Percentiles rank a stretch among this genome's conserved stretches.
phyloP scores from a whole-genome alignment of 23 red algal species.

The Gracilaria domingensis region DNA sequence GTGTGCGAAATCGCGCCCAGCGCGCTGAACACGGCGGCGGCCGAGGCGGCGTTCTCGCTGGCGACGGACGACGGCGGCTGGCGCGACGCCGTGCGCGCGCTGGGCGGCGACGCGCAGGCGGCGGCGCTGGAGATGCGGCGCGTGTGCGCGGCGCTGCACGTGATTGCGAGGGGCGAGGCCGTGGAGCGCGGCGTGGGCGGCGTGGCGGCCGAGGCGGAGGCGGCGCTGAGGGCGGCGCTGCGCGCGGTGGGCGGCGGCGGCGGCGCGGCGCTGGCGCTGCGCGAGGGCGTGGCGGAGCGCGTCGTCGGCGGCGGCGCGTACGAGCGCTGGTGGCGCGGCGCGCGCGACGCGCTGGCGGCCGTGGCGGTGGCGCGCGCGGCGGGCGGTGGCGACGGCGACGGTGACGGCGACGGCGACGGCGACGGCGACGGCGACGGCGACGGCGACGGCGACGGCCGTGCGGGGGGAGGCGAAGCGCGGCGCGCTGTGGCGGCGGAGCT shows the following conservation, averaged over 20 bases:
- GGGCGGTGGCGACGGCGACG: not conserved
- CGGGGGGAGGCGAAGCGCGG: not conserved
- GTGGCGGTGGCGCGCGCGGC: not conserved
- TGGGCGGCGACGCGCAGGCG: conserved; percentile 3
- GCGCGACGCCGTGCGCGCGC: not conserved
- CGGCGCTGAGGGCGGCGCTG: not conserved
- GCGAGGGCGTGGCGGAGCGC: conserved; percentile 26
- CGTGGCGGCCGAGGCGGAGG: not conserved
- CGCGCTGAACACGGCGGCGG: not conserved
- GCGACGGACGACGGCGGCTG: conserved; percentile 6
- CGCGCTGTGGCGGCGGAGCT: not conserved
- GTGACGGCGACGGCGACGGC: not conserved
- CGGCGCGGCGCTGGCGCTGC: not conserved
- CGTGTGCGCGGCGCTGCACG: not conserved
- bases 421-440: not conserved
- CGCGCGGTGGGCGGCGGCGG: not conserved
- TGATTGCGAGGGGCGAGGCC: too few relatives aligned
- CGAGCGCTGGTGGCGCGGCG: conserved; percentile 53
- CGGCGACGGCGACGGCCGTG: not conserved
- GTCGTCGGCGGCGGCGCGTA: conserved; percentile 26
- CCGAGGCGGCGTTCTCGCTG: not conserved
- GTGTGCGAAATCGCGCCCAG: not conserved
- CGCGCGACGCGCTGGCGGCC: conserved; percentile 26
- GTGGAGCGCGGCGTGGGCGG: not conserved
- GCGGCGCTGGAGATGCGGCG: conserved; percentile 10